phyloP scores from a whole-genome alignment of 306 rosid genomes.

The Rosa persica region DNA sequence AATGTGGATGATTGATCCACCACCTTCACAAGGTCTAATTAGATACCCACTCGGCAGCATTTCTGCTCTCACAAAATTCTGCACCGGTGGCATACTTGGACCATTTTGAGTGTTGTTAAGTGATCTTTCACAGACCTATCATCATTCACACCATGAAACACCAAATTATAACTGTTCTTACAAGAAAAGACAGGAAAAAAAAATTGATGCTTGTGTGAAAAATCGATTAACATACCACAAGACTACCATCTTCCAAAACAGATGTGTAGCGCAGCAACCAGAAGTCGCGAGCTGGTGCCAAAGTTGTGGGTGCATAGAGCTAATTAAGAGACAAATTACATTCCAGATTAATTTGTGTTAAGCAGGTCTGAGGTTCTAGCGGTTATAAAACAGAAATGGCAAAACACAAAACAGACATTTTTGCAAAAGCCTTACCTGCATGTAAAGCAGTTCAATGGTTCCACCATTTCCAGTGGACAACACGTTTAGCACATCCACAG shows the following conservation, averaged over 20 bases:
- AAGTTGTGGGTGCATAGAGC: constrained; percentile 96
- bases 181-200: not conserved
- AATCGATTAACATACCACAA: constrained; percentile 62
- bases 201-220: not conserved
- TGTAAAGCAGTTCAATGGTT: constrained; percentile 91
- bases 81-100: constrained; percentile 88
- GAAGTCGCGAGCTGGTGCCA: constrained; percentile 99
- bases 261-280: constrained; percentile 99
- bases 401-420: not conserved
- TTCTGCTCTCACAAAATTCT: constrained; percentile 90
- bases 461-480: constrained; percentile 90
- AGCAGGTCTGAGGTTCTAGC: constrained; percentile 1
- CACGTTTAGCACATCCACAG: constrained; percentile 75
- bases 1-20: constrained; percentile 90
- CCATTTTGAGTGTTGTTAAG: constrained; percentile 98
- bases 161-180: constrained; percentile 4
- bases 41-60: constrained; percentile 90
- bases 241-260: constrained; percentile 94
- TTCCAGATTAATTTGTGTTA: constrained; percentile 13
- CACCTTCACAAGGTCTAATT: constrained; percentile 97
- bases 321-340: constrained; percentile 28
- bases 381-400: not conserved
- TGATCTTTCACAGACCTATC: constrained; percentile 95
- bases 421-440: constrained; percentile 61
- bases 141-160: constrained; percentile 21